phyloP scores from a whole-genome alignment of 1,284 basidiomycete genomes.

The Ceratobasidium papillatum region DNA sequence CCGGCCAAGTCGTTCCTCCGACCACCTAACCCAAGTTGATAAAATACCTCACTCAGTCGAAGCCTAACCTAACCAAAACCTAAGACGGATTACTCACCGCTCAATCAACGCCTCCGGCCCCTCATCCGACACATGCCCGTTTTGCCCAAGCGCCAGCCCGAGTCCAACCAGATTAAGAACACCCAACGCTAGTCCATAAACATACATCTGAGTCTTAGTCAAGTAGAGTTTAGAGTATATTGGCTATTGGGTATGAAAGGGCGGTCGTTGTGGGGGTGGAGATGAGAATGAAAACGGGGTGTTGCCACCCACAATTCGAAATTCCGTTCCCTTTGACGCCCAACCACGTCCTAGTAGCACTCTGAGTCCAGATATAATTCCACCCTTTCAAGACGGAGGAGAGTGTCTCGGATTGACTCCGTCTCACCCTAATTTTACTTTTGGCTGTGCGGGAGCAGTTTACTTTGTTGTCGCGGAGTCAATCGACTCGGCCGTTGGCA shows the following conservation, averaged over 20 bases:
- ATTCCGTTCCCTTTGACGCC: background rate
- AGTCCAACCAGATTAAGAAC: background rate
- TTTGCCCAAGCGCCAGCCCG: background rate
- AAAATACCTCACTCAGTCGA: background rate
- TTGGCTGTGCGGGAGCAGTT: background rate
- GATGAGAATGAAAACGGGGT: too few relatives aligned
- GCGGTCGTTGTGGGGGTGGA: too few relatives aligned
- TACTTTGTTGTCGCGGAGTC: too few relatives aligned
- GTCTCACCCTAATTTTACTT: background rate
- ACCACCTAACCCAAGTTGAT: constrained; percentile 7
- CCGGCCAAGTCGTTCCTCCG: background rate
- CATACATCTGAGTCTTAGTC: background rate
- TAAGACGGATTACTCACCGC: background rate
- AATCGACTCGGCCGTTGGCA: too few relatives aligned
- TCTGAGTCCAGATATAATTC: background rate
- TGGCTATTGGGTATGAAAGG: too few relatives aligned
- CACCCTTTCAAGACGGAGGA: background rate
- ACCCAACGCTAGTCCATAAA: background rate
- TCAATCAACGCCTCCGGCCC: background rate
- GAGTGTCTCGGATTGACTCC: constrained; percentile 1
- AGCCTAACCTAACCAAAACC: background rate
- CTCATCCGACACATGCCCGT: background rate
- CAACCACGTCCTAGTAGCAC: background rate
- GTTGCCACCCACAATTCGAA: background rate
- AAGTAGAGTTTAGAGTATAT: background rate